Conservation (phyloP, 441 rosid species). For the Gossypium gossypioides region DNA sequence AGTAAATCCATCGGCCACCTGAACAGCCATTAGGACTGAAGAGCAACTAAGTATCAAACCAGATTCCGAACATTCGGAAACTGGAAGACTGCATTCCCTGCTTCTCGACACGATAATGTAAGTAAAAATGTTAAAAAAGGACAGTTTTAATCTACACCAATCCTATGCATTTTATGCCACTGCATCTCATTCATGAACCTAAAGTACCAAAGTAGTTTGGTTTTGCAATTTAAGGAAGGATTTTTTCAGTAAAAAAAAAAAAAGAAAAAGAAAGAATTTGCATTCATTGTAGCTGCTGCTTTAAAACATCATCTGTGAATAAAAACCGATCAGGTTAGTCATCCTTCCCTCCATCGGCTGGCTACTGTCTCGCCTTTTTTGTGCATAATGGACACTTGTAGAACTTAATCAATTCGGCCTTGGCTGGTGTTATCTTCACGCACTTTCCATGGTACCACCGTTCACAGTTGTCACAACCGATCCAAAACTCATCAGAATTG, state of each 20-base stretch:
- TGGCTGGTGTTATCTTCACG: slow-evolving; percentile 73
- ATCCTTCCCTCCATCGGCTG: not conserved
- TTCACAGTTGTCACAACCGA: slow-evolving; percentile 71
- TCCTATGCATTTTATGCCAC: slow-evolving; percentile 2
- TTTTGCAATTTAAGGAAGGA: not conserved
- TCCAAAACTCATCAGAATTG: slow-evolving; percentile 68
- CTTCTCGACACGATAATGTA: not conserved
- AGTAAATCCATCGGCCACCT: not conserved
- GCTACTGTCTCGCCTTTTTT: slow-evolving; percentile 52
- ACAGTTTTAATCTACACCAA: not conserved
- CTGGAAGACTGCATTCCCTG: not conserved
- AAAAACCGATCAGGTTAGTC: not conserved
- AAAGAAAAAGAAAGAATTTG: not conserved
- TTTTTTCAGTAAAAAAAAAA: not conserved
- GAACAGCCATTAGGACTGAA: not conserved
- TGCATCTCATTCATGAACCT: slow-evolving; percentile 3
- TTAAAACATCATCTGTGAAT: slow-evolving; percentile 15
- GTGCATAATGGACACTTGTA: slow-evolving; percentile 77
- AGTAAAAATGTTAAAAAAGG: not conserved
- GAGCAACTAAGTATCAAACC: not conserved
- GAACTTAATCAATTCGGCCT: slow-evolving; percentile 69
- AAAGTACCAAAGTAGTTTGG: not conserved
- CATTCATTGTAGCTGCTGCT: slow-evolving; percentile 13
- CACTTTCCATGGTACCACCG: slow-evolving; percentile 82
- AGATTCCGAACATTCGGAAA: not conserved